Base-by-base conservation (phyloP, 148 eudicot species). In the Persicaria tinctoria region DNA sequence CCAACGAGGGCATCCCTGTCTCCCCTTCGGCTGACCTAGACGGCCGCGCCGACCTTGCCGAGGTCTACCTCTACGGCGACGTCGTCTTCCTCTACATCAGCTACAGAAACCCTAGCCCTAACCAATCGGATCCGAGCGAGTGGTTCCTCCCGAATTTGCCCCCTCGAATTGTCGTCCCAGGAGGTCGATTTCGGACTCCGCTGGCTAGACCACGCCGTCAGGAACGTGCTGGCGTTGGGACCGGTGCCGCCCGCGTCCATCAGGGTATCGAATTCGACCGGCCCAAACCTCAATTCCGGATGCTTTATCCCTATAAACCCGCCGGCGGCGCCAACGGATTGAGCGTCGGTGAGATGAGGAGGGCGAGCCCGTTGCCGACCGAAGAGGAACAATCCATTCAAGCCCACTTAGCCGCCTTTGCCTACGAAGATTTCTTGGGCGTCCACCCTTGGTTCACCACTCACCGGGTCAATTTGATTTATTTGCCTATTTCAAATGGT, bases 141-240 rank as follows among this genome's bases (percentile, higher is more conserved):
- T 75, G 68, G 78, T 92, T 91, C 62, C 78, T 94, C 0, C 98
- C 96, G 87, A 89, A n/a, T 94, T 94, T 48, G 96, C 83, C 63
- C 59, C 76, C 71, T 32, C 18, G 73, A 72, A n/a, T 68, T 83
- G 0, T 84, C 89, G 1, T 87, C 70, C 72, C 82, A 55, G 8
- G 87, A 77, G 48, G 59, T 93, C 17, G 97, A 93, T 73, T 93
- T 80, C 57, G 98, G 95, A 9, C 77, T 93, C 27, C 80, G 88
- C 4, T 49, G 93, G 57, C 84, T 93, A 4, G 98, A 93, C 51
- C 98, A 91, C 55, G 95, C 95, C 0, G 98, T 93, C 4, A 96
- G 98, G 16, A 95, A 92, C 71, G 97, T 95, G 18, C 84, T 87
- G 0, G 81, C 83, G 74, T 79, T 95, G 4, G 92, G 80, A 4